Conservation (phyloP, 495 filamentous ascomycete species). For the Pseudevernia furfuracea region DNA sequence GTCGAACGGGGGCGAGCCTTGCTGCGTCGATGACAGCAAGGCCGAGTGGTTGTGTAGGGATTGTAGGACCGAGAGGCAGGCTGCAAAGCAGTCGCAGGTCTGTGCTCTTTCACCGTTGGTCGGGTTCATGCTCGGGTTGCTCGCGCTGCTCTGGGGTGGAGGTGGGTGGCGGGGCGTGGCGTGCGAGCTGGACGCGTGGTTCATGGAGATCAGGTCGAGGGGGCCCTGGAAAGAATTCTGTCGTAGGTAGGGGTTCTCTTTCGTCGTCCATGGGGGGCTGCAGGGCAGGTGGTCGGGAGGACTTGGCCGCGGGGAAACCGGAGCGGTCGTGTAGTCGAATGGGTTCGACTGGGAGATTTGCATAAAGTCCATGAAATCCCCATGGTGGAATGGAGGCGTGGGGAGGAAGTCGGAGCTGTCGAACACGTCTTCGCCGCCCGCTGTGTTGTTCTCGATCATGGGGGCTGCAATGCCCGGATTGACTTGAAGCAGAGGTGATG, state of each 20-base stretch:
- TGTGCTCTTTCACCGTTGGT: not conserved
- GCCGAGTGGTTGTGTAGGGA: constrained; percentile 40
- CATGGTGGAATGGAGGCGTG: constrained; percentile 18
- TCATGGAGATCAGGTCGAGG: constrained; percentile 31
- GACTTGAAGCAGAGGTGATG: constrained; percentile 13
- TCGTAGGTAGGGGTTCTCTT: constrained; percentile 12
- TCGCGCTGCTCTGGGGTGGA: constrained; percentile 1
- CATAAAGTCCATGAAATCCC: constrained; percentile 21
- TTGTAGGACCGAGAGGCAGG: constrained; percentile 40
- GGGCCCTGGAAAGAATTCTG: constrained; percentile 24
- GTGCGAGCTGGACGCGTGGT: constrained; percentile 19
- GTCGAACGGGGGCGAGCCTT: constrained; percentile 35
- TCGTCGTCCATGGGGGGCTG: constrained; percentile 13
- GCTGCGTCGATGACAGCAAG: constrained; percentile 22
- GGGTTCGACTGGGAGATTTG: constrained; percentile 6
- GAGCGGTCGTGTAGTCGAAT: constrained; percentile 9
- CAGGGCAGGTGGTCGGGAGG: not conserved
- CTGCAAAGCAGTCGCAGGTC: constrained; percentile 40
- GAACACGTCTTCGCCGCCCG: constrained; percentile 12
- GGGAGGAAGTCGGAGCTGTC: constrained; percentile 19
- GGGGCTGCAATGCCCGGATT: not conserved
- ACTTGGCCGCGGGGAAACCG: constrained; percentile 4
- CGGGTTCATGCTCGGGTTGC: not conserved
- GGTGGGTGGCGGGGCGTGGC: constrained; percentile 9
- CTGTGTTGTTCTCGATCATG: not conserved